phyloP scores from a whole-genome alignment of 768 basidiomycete genomes.

The Leucocoprinus leucothites region DNA sequence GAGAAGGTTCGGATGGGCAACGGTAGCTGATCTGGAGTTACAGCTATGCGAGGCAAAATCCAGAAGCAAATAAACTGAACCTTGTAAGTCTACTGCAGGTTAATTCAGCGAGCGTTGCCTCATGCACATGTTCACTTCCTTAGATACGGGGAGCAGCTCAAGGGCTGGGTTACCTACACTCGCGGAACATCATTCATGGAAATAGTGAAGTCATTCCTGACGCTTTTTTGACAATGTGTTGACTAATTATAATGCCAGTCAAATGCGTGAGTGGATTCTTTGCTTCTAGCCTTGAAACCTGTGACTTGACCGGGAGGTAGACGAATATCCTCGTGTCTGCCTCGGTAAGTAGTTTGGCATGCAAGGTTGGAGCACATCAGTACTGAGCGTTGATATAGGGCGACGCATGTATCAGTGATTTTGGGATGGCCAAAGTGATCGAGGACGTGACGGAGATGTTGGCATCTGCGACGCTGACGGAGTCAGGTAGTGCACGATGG shows the following conservation, averaged over 20 bases:
- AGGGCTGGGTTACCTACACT: constrained; percentile 59
- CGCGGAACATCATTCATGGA: constrained; percentile 46
- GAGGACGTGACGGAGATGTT: constrained; percentile 52
- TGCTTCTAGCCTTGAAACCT: too few species aligned
- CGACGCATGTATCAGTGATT: constrained; percentile 57
- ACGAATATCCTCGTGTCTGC: constrained; percentile 56
- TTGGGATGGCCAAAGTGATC: constrained; percentile 61
- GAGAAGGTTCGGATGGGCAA: too few species aligned
- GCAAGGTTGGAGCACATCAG: too few species aligned
- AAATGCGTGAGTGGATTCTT: constrained; percentile 54
- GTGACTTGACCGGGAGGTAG: constrained; percentile 25
- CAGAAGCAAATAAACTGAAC: constrained; percentile 34
- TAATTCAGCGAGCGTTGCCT: constrained; percentile 32
- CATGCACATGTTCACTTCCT: not conserved
- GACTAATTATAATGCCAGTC: too few species aligned
- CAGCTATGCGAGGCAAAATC: constrained; percentile 40
- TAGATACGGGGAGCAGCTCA: constrained; percentile 53
- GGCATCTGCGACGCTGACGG: constrained; percentile 44
- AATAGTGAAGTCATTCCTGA: too few species aligned
- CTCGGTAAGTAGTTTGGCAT: too few species aligned
- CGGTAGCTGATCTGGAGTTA: constrained; percentile 12
- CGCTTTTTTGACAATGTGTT: too few species aligned
- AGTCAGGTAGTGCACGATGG: constrained; percentile 52
- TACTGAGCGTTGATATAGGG: too few species aligned
- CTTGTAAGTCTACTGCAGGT: too few species aligned